Conservation (phyloP, 768 basidiomycete genomes). For the Tulasnella sp. region DNA sequence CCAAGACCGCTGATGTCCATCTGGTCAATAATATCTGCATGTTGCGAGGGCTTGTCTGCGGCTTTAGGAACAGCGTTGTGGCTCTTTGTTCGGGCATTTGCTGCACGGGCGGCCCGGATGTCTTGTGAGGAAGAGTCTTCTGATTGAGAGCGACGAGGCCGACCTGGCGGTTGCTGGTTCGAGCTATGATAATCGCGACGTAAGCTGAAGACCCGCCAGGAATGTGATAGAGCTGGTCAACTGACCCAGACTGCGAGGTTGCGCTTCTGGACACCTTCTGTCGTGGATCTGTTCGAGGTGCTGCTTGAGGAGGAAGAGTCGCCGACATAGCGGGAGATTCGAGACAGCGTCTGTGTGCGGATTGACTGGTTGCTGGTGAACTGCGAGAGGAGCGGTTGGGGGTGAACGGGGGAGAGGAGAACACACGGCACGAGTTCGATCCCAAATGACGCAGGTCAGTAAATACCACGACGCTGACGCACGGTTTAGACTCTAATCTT, state of each 20-base stretch:
- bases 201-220: background rate
- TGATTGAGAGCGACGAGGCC: slow-evolving; percentile 42
- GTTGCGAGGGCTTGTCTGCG: slow-evolving; percentile 62
- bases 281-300: slow-evolving; percentile 2
- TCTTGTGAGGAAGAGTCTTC: slow-evolving; percentile 41
- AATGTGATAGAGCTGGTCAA: background rate
- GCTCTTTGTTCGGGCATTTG: slow-evolving; percentile 32
- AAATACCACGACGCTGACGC: background rate
- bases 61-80: slow-evolving; percentile 42
- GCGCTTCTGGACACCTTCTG: slow-evolving; percentile 14
- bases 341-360: background rate
- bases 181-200: slow-evolving; percentile 24
- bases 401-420: background rate
- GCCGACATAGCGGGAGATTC: background rate
- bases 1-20: slow-evolving; percentile 81
- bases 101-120: slow-evolving; percentile 35
- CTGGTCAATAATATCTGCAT: slow-evolving; percentile 85
- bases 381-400: background rate
- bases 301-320: background rate
- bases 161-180: slow-evolving; percentile 25
- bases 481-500: background rate
- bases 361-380: background rate
- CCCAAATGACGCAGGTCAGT: background rate
- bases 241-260: slow-evolving; percentile 11
- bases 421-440: background rate